A percentile compares a stretch with the other conserved stretches of the same genome.
phyloP scores from a whole-genome alignment of 441 rosid species.

The Eruca vesicaria region DNA sequence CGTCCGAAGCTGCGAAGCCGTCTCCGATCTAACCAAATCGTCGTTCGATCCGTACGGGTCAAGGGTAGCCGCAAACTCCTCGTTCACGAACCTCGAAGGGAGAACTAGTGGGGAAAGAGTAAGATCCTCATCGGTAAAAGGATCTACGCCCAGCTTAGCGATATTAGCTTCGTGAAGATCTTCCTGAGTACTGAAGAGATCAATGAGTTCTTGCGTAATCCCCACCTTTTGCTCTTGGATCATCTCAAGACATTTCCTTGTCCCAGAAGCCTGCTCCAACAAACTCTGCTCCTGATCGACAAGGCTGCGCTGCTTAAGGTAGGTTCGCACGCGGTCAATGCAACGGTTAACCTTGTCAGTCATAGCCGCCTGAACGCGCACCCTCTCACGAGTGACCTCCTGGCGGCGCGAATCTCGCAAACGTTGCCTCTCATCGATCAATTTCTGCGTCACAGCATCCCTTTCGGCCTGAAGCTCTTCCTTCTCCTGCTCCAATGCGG shows the following conservation, averaged over 20 bases:
- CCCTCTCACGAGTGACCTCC: too few relatives aligned
- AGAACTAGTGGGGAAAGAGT: too few relatives aligned
- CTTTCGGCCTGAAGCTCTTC: not conserved
- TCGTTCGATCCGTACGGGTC: too few relatives aligned
- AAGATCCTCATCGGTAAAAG: too few relatives aligned
- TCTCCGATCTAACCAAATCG: too few relatives aligned
- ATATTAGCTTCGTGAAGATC: not conserved
- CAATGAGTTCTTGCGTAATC: not conserved
- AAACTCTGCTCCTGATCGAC: not conserved
- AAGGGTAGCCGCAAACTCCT: too few relatives aligned
- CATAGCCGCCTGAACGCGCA: too few relatives aligned
- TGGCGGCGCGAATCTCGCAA: not conserved
- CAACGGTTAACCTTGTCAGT: too few relatives aligned
- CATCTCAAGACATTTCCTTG: not conserved
- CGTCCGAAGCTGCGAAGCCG: too few relatives aligned
- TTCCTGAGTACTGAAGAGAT: too few relatives aligned
- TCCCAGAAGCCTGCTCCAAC: not conserved
- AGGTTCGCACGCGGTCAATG: too few relatives aligned
- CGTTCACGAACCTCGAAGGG: too few relatives aligned
- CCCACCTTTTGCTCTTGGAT: not conserved
- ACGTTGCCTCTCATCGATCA: not conserved
- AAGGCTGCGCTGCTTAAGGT: not conserved
- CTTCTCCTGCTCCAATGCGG: not conserved
- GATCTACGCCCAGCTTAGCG: not conserved
- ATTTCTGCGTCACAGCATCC: not conserved